Evolutionary conservation across 805 yeast genomes (phyloP).

Genomic region (Suhomyces tanzawaensis): DNA sequence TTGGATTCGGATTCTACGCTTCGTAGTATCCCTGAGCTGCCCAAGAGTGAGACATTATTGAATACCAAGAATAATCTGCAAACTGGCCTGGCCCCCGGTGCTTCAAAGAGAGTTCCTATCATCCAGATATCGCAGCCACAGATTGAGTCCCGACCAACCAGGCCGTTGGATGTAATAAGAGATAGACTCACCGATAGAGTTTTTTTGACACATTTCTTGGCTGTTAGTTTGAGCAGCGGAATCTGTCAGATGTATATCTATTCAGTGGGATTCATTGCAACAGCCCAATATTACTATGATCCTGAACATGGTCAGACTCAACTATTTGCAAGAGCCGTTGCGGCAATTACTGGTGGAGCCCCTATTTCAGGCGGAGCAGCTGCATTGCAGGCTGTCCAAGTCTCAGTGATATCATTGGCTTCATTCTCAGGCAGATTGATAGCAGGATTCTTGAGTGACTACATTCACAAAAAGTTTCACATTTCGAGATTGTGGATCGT

Average conservation of each 20-base stretch:
- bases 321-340: background rate
- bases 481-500: slow-evolving; percentile 69
- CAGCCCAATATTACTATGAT: slow-evolving; percentile 33
- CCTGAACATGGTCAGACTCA: background rate
- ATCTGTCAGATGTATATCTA: slow-evolving; percentile 72
- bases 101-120: background rate
- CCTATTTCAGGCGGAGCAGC: slow-evolving; percentile 24
- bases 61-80: too few species aligned
- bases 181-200: slow-evolving; percentile 21
- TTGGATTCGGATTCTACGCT: too few species aligned
- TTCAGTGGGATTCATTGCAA: slow-evolving; percentile 70
- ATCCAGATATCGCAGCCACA: too few species aligned
- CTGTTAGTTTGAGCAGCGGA: slow-evolving; percentile 58
- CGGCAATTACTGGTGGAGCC: slow-evolving; percentile 1
- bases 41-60: too few species aligned
- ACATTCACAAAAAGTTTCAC: slow-evolving; percentile 47
- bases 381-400: slow-evolving; percentile 67
- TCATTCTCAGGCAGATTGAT: slow-evolving; percentile 64
- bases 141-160: too few species aligned
- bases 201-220: slow-evolving; percentile 52
- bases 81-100: slow-evolving; percentile 5
- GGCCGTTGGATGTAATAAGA: slow-evolving; percentile 19
- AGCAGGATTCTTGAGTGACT: slow-evolving; percentile 67
- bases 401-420: slow-evolving; percentile 60
- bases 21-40: too few species aligned